Evolutionary conservation across 345 rosid genomes (phyloP).

Genomic region (Linum lewisii): DNA sequence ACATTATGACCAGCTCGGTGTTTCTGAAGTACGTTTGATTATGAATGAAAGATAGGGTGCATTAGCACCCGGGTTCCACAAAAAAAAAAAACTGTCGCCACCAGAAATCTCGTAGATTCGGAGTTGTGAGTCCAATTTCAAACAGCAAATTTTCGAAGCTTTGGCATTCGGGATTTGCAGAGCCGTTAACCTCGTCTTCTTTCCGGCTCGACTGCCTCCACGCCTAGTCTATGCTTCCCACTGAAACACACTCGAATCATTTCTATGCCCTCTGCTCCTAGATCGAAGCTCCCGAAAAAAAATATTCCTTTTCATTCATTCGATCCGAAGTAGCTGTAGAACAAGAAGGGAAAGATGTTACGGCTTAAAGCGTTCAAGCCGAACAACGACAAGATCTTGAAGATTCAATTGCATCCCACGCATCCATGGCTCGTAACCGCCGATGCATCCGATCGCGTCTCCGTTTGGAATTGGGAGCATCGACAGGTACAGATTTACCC

Average conservation of each 20-base stretch:
- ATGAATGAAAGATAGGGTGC: no score
- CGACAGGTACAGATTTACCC: conserved; percentile 51
- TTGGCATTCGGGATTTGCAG: background rate
- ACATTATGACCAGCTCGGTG: no score
- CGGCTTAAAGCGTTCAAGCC: conserved; percentile 83
- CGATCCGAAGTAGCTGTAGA: background rate
- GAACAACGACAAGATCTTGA: conserved; percentile 71
- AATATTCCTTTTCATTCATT: background rate
- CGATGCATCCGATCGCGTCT: conserved; percentile 91
- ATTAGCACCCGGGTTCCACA: no score
- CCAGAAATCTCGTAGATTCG: background rate
- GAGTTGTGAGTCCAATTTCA: background rate
- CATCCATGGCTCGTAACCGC: conserved; percentile 99
- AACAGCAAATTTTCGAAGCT: background rate
- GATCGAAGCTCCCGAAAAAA: background rate
- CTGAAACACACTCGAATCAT: background rate
- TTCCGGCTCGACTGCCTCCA: background rate
- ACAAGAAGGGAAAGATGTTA: conserved; percentile 37
- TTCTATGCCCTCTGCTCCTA: background rate
- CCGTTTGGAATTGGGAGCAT: conserved; percentile 99
- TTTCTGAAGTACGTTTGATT: no score
- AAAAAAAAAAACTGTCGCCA: no score
- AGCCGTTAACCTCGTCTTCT: background rate
- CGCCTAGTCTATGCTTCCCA: background rate
- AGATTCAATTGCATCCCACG: conserved; percentile 94